Conservation (phyloP, 306 rosid genomes). For the Lathyrus tuberosus region DNA sequence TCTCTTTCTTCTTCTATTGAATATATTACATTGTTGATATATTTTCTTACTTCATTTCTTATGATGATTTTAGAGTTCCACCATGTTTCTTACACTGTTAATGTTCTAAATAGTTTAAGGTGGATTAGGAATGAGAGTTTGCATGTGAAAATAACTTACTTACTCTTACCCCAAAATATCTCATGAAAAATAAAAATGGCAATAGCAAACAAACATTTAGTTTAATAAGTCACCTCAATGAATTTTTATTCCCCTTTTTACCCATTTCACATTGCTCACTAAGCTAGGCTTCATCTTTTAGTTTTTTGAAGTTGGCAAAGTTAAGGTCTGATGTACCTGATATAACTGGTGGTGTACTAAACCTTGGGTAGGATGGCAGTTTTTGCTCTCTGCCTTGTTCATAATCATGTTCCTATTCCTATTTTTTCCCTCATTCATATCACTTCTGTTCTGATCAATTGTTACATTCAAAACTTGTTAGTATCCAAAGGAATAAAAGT, state of each 20-base stretch:
- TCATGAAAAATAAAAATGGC: not conserved
- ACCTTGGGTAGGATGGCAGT: conserved; percentile 17
- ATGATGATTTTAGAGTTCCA: too few species aligned
- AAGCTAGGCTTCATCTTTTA: conserved; percentile 20
- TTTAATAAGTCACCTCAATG: conserved; percentile 12
- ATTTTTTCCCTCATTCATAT: conserved; percentile 28
- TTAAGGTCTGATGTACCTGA: not conserved
- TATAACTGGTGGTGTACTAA: conserved; percentile 11
- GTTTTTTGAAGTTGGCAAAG: conserved; percentile 14
- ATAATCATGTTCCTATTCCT: conserved; percentile 9
- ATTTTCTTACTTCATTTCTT: too few species aligned
- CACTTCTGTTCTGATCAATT: conserved; percentile 27
- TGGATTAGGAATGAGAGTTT: conserved; percentile 13
- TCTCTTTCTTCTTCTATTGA: too few species aligned
- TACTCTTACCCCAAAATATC: not conserved
- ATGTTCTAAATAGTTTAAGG: conserved; percentile 5
- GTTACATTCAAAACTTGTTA: conserved; percentile 46
- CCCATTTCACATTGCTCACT: not conserved
- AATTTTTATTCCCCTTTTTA: not conserved
- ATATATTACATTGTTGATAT: too few species aligned
- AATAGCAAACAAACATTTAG: not conserved
- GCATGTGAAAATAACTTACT: conserved; percentile 29
- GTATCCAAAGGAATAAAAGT: conserved; percentile 68
- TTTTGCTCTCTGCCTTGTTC: conserved; percentile 7
- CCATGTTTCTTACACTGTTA: conserved; percentile 2